Percentiles rank a stretch among this genome's conserved stretches.
phyloP scores from a whole-genome alignment of 1,284 basidiomycete genomes.

The Polyporus tsugae region DNA sequence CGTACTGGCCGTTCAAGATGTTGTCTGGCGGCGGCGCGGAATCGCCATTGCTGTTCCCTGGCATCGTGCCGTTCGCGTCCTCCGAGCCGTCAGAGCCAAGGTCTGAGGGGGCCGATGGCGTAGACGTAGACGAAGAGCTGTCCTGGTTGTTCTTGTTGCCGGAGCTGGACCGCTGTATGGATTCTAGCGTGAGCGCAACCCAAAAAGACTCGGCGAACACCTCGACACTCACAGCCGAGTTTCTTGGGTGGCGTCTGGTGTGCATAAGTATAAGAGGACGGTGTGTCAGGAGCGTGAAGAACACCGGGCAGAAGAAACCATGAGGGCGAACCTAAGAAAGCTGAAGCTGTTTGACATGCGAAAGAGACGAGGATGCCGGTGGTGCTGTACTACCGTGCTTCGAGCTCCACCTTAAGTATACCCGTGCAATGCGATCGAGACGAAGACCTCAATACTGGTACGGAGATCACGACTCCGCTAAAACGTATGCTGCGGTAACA shows the following conservation, averaged over 20 bases:
- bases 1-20: conserved; percentile 47
- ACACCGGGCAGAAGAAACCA: not conserved
- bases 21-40: not conserved
- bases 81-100: not conserved
- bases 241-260: not conserved
- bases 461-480: too few relatives aligned
- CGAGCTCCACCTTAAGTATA: too few relatives aligned
- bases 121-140: not conserved
- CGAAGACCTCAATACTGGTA: too few relatives aligned
- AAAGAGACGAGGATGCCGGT: not conserved
- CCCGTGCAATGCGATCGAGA: too few relatives aligned
- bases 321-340: not conserved
- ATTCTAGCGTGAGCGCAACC: not conserved
- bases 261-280: not conserved
- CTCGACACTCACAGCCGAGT: not conserved
- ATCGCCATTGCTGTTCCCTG: not conserved
- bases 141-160: not conserved
- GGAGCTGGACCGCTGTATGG: not conserved
- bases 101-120: too few relatives aligned
- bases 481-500: not conserved
- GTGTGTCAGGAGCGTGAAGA: not conserved
- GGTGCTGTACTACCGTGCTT: too few relatives aligned
- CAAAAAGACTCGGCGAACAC: not conserved
- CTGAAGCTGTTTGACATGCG: not conserved
- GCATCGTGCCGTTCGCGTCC: not conserved